These are phyloP conservation scores for Moniliophthora roreri DNA, from an alignment of 1,284 basidiomycete species.

Conservation along the genomic window DNA sequence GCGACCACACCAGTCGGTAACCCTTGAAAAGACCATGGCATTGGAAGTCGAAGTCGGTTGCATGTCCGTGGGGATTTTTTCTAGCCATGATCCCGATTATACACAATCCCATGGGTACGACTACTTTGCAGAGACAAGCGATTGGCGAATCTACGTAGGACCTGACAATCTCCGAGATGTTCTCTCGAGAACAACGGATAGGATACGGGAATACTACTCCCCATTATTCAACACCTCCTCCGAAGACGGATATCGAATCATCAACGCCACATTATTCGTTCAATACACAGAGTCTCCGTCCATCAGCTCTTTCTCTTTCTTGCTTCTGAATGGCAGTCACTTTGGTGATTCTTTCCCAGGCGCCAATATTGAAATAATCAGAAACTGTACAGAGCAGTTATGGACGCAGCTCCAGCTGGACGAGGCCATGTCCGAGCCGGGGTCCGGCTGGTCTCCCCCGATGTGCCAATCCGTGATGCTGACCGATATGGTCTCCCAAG, in stretches of 20 bases:
- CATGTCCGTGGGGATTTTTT: slow-evolving; percentile 15
- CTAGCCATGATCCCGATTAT: not conserved
- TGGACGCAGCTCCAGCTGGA: not conserved
- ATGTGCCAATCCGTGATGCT: slow-evolving; percentile 15
- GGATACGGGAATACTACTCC: slow-evolving; percentile 13
- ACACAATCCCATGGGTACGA: not conserved
- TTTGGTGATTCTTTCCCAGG: no score
- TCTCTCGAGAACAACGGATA: slow-evolving; percentile 15
- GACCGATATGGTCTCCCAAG: slow-evolving; percentile 10
- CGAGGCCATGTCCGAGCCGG: not conserved
- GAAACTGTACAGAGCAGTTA: not conserved
- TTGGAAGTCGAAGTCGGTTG: slow-evolving; percentile 22
- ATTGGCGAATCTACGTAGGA: slow-evolving; percentile 15
- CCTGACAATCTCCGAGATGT: slow-evolving; percentile 17
- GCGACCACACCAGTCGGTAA: slow-evolving; percentile 8
- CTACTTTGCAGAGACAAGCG: slow-evolving; percentile 4
- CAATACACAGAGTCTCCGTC: not conserved
- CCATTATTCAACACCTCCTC: slow-evolving; percentile 16
- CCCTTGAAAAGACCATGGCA: slow-evolving; percentile 18
- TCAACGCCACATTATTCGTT: not conserved
- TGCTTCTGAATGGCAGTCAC: no score
- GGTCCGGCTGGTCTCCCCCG: not conserved
- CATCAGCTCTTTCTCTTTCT: no score
- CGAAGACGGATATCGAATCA: not conserved
- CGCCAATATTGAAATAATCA: not conserved